Evolutionary conservation across 345 rosid genomes (phyloP), one percentile per base, ranked within the genome.

Genomic region (Rhodomyrtus tomentosa): DNA sequence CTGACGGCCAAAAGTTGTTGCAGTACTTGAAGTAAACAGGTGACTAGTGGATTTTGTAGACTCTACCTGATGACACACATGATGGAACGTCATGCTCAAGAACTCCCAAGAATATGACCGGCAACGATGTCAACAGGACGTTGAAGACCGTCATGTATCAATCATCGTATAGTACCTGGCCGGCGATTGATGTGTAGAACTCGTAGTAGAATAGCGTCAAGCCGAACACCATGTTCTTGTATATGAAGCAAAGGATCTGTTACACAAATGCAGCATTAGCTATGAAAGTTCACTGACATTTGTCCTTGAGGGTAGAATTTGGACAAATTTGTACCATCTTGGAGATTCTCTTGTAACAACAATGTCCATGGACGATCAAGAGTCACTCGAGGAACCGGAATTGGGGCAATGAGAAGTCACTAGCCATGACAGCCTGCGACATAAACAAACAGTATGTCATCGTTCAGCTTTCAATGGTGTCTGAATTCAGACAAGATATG

Each of bases 391-490:
- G 81, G 85, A 93, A 93, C 29, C 91, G 91, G 82, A 95, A 95
- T 85, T 95, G 98, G 3, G 98, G 92, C 81, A 94, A 82, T 59
- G 95, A 93, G 87, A 94, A 95, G 83, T 95, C 98, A 84, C 95
- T 94, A 15, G 98, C 96, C 98, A 94, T 95, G 86, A 93, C 94
- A 51, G 98, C 98, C 98, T 93, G 91, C 84, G 85, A 73, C 48
- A 42, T 50, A 59, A 25, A 59, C 50, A 48, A 5, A 83, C 74
- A 18, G 25, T 40, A 48, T 7, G 76, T 25, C 51, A 20, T 40
- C 4, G 45, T 55, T 50, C 36, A 22, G 73, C 55, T 40, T 82
- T 21, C 45, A 15, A 38, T 24, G 83, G 16, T 15, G 11, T 82
- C 82, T 21, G 25, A 82, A 54, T 8, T 52, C 38, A 81, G 45